Percentiles rank a stretch among this genome's conserved stretches.
These are phyloP conservation scores for Lasiosphaeria ovina DNA, from an alignment of 495 filamentous ascomycete genomes.

Conservation along the genomic window DNA sequence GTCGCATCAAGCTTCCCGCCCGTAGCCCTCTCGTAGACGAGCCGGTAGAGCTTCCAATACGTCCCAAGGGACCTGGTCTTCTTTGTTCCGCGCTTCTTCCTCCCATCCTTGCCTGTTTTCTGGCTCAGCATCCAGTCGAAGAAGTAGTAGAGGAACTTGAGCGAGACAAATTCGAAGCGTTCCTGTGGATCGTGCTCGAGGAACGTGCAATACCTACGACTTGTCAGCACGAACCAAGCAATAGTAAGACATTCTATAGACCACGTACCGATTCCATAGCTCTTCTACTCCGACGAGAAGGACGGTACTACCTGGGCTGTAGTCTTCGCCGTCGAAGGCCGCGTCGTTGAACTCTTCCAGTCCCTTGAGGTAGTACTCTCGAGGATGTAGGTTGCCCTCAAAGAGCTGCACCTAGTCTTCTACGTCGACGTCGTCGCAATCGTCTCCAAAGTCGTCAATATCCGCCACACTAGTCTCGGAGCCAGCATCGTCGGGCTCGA, in stretches of 20 bases:
- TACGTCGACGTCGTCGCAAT: slow-evolving; percentile 3
- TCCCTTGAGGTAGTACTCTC: slow-evolving; percentile 5
- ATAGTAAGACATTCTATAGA: neutral
- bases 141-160: slow-evolving; percentile 1
- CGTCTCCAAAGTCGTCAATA: slow-evolving; percentile 8
- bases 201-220: slow-evolving; percentile 3
- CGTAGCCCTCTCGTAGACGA: slow-evolving; percentile 9
- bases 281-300: slow-evolving; percentile 8
- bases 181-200: neutral
- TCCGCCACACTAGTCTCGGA: neutral
- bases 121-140: slow-evolving; percentile 10
- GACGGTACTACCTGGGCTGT: slow-evolving; percentile 4
- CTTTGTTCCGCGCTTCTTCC: slow-evolving; percentile 6
- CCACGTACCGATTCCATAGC: slow-evolving; percentile 7
- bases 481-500: slow-evolving; percentile 1
- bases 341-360: slow-evolving; percentile 5
- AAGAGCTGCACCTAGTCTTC: slow-evolving; percentile 6
- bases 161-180: slow-evolving; percentile 2
- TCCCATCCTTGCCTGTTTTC: slow-evolving; percentile 1
- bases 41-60: slow-evolving; percentile 8
- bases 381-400: slow-evolving; percentile 5
- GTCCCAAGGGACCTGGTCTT: slow-evolving; percentile 8
- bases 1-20: slow-evolving; percentile 6
- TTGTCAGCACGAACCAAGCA: slow-evolving; percentile 4
- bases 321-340: slow-evolving; percentile 5